Evolutionary conservation across 2,329 filamentous ascomycete genomes (phyloP), one percentile per base, ranked within the genome.

Genomic region (Bipolaris cookei): DNA sequence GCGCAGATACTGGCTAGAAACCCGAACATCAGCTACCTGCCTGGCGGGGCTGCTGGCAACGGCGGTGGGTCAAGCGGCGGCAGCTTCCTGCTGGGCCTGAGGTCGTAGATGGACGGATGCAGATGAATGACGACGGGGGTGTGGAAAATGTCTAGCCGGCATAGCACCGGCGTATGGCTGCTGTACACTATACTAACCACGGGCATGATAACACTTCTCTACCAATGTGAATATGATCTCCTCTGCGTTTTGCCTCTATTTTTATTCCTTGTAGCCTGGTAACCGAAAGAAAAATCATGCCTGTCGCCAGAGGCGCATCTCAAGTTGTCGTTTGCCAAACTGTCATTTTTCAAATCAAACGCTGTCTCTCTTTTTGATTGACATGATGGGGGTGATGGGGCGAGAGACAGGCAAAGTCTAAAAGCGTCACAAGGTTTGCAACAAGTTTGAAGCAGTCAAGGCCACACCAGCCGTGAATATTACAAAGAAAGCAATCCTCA

Each of bases 21-120:
- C 81, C 93, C 95, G 59, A 98, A 99, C 71, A 93, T 99, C 51
- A 93, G 92, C 45, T 99, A 99, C 78, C 80, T 99, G 63, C 95
- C 95, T 3, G 87, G 91, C 68, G 87, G 91, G 67, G 89, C 90
- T 56, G 79, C 78, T 35, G 79, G 82, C 62, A 44, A 25, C 10
- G 82, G 82, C 7, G 82, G 82, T 53, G 84, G 85, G 66, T 88
- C 82, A 55, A 82, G 90, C 34, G 76, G 79, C 59, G 86, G 88
- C 47, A 88, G 83, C 74, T 85, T 90, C 67, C 76, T 91, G 68
- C 77, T 91, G 56, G 89, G 88, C 25, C 74, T 91, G 79, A 86
- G 87, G 75, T 82, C 62, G 64, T 75, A 66, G 65, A 51, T 13
- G 8, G 16, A 10, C 52, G 58, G 51, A 39, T 23, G 11, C n/a